Evolutionary conservation across 768 basidiomycete genomes (phyloP), one percentile per base, ranked within the genome.

Genomic region (Phaffia australis): DNA sequence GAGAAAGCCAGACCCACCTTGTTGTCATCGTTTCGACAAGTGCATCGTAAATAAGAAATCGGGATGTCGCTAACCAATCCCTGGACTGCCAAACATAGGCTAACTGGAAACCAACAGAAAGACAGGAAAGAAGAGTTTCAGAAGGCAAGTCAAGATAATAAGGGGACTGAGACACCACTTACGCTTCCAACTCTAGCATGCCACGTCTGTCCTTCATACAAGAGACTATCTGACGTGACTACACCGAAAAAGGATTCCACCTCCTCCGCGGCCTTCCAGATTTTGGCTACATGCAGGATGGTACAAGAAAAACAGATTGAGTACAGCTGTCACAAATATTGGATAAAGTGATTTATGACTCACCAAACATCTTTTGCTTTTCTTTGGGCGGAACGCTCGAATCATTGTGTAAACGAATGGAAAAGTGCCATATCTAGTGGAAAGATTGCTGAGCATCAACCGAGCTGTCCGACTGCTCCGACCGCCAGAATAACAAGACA

Each of bases 11-110:
- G 23, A 50, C 64, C 56, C 56, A 23, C 50, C 25, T 32, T 16
- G 51, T 25, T 25, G 57, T 48, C 19, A 46, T 57, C 50, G 55
- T 32, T 2, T 19, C 35, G 48, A 51, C 50, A 51, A 65, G 27
- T 49, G 64, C 59, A 50, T 65, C 50, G 30, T 57, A 56, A 25
- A 65, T 57, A 49, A 65, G 64, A 47, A 65, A 59, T 9, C 58
- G 23, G 14, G 64, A 56, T 16, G 57, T 60, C 0, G 60, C 46
- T 8, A 65, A 59, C 64, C 64, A 65, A 51, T 65, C 64, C n/a
- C 42, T 4, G 6, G 35, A 42, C 11, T 42, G 35, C 35, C 35
- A 42, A 5, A 42, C 35, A 42, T 42, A 42, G 35, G 35, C 35
- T 11, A 42, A 42, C 35, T 42, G 35, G 11, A 42, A 18, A 16